Base-by-base conservation (phyloP, 495 filamentous ascomycete genomes). In the Bacidia gigantensis region DNA sequence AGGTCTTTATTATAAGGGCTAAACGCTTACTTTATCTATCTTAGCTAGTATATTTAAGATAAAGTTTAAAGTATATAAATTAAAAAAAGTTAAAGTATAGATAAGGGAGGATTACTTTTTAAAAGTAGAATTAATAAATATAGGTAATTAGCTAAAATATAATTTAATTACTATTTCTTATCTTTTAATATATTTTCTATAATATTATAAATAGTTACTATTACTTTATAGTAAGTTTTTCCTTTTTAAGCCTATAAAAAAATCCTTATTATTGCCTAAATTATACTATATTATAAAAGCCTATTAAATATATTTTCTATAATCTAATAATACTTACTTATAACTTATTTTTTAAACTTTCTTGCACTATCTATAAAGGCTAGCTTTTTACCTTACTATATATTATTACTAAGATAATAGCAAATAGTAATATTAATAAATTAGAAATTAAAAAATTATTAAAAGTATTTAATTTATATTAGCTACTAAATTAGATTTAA, bases 301-400 rank as follows among this genome's bases (percentile, higher is more conserved):
- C n/a, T 39, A n/a, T n/a, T 39, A 10, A 39, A 39, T 39, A 39
- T 10, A 39, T 39, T 39, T 39, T 39, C n/a, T 39, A 39, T 39
- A 10, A 10, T 39, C 10, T 39, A 39, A 39, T 39, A 39, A 39
- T 39, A 39, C 10, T 39, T 39, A 39, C 10, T 39, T 10, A 39
- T 39, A 39, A 39, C n/a, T 39, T 39, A 39, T 39, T n/a, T n/a
- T 39, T n/a, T 10, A 39, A 39, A 39, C n/a, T 39, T 10, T n/a
- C n/a, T 39, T 39, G n/a, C 10, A n/a, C 32, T 39, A 39, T 39
- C n/a, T 39, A 39, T 39, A 10, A 39, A 39, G 10, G n/a, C n/a
- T 10, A 39, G 32, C 32, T n/a, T 39, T 39, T 39, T 39, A n/a
- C n/a, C n/a, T 39, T 39, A 39, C n/a, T 46, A 46, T 46, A 46